phyloP scores from a whole-genome alignment of 2,329 filamentous ascomycete genomes.

The Talaromyces verruculosus region DNA sequence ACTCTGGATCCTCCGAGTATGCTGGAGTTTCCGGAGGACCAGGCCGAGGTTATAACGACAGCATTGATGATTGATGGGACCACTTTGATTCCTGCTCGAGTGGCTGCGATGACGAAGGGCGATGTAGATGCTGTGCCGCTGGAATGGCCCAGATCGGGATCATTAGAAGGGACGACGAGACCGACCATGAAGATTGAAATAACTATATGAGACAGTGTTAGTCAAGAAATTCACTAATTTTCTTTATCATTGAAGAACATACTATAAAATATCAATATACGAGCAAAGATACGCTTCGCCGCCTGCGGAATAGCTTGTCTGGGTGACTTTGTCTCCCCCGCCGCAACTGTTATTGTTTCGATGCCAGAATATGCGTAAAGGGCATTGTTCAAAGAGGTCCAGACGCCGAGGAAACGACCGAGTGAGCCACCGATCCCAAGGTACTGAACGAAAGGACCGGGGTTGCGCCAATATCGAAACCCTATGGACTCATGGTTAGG shows the following conservation, averaged over 20 bases:
- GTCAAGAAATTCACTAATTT: too few species aligned
- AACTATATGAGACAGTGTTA: slow-evolving; percentile 32
- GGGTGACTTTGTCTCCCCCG: slow-evolving; percentile 59
- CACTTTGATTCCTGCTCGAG: slow-evolving; percentile 60
- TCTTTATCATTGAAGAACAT: neutral
- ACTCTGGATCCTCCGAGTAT: slow-evolving; percentile 71
- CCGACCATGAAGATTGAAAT: slow-evolving; percentile 59
- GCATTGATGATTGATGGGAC: slow-evolving; percentile 73
- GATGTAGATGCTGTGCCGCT: slow-evolving; percentile 54
- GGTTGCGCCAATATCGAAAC: slow-evolving; percentile 53
- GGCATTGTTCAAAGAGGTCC: slow-evolving; percentile 47
- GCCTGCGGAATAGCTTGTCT: slow-evolving; percentile 61
- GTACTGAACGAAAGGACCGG: slow-evolving; percentile 51
- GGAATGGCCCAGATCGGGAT: slow-evolving; percentile 41
- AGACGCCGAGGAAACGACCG: slow-evolving; percentile 54
- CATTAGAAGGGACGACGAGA: slow-evolving; percentile 58
- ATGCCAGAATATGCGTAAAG: slow-evolving; percentile 49
- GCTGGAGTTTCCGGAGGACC: slow-evolving; percentile 76
- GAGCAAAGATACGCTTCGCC: slow-evolving; percentile 59
- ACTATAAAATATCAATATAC: slow-evolving; percentile 62
- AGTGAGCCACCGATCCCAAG: slow-evolving; percentile 44
- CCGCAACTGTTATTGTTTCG: slow-evolving; percentile 60
- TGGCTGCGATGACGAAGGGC: slow-evolving; percentile 46
- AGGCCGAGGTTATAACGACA: slow-evolving; percentile 74
- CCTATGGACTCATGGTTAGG: slow-evolving; percentile 49